Evolutionary conservation across 371 early-diverging fungal species (phyloP).

Genomic region (Smittium culicis): DNA sequence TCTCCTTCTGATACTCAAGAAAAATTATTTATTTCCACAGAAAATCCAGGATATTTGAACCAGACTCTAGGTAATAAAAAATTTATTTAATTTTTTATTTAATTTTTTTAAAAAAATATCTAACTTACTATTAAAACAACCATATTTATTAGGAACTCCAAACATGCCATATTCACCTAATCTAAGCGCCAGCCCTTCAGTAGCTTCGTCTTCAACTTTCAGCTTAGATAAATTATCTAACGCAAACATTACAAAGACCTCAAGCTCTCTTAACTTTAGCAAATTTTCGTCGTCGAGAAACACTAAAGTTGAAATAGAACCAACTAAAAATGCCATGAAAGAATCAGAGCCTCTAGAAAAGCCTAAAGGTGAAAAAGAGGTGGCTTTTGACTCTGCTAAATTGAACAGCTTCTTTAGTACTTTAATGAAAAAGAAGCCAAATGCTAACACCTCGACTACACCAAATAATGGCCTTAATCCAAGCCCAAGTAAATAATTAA

Average conservation of each 20-base stretch:
- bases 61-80: neutral
- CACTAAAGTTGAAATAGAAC: neutral
- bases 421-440: neutral
- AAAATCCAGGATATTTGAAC: neutral
- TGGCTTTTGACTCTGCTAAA: neutral
- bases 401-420: neutral
- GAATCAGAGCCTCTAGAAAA: neutral
- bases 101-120: neutral
- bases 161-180: neutral
- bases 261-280: neutral
- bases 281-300: neutral
- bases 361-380: neutral
- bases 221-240: neutral
- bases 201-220: neutral
- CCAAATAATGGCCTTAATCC: neutral
- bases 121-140: neutral
- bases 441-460: neutral
- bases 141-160: neutral
- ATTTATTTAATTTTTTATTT: neutral
- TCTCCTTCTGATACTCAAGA: conserved; percentile 9
- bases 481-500: no score
- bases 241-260: neutral
- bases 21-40: neutral
- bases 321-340: neutral
- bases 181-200: no score